Percentiles rank a stretch among this genome's conserved stretches.
phyloP scores from a whole-genome alignment of 805 yeast genomes.

The Hanseniaspora lachancei region DNA sequence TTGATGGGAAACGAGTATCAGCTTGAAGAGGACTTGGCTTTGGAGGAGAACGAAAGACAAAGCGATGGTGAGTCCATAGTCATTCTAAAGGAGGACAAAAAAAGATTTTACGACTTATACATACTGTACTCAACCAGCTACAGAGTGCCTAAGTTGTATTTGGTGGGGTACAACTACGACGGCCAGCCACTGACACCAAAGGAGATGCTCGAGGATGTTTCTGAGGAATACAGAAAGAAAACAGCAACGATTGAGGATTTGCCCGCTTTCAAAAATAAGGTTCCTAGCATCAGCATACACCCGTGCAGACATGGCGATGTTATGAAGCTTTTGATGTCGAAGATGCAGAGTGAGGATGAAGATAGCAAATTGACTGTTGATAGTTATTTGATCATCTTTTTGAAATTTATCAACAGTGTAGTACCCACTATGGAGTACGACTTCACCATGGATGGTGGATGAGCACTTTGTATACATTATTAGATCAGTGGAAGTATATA shows the following conservation, averaged over 20 bases:
- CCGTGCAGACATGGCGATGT: constrained; percentile 94
- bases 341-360: constrained; percentile 32
- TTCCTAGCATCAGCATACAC: constrained; percentile 66
- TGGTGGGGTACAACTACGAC: constrained; percentile 71
- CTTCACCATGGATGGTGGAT: constrained; percentile 93
- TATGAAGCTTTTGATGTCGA: constrained; percentile 72
- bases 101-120: constrained; percentile 73
- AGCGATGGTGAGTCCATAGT: constrained; percentile 27
- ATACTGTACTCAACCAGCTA: constrained; percentile 90
- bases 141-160: constrained; percentile 86
- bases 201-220: constrained; percentile 89
- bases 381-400: constrained; percentile 76
- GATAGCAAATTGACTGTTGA: constrained; percentile 69
- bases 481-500: too few relatives aligned
- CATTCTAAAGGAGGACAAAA: constrained; percentile 30
- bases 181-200: constrained; percentile 80
- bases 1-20: constrained; percentile 25
- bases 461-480: not conserved
- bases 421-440: constrained; percentile 97
- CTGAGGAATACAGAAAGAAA: constrained; percentile 82
- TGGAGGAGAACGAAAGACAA: constrained; percentile 10
- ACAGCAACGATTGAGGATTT: constrained; percentile 92
- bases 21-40: not conserved
- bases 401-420: constrained; percentile 90
- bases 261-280: constrained; percentile 48